phyloP scores from a whole-genome alignment of 2,329 filamentous ascomycete genomes.

The Exophiala phaeomuriformis region DNA sequence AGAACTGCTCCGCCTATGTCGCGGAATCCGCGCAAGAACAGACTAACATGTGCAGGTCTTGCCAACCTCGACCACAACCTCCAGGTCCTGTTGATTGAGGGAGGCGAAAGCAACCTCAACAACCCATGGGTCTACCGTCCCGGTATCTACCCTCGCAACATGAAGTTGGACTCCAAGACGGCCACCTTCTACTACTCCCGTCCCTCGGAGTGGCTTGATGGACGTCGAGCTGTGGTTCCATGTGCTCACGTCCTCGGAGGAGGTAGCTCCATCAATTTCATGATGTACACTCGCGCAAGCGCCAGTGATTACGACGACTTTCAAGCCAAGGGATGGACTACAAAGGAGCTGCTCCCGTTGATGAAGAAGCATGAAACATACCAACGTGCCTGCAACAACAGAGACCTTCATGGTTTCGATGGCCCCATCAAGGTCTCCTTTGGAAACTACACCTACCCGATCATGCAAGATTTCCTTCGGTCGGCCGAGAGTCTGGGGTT shows the following conservation, averaged over 20 bases:
- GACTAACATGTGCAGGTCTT: conserved; percentile 41
- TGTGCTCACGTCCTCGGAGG: conserved; percentile 66
- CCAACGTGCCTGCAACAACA: conserved; percentile 57
- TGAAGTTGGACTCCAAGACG: conserved; percentile 69
- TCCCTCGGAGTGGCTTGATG: conserved; percentile 64
- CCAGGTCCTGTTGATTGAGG: conserved; percentile 64
- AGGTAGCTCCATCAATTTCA: conserved; percentile 69
- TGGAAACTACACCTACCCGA: conserved; percentile 71
- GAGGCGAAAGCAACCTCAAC: conserved; percentile 66
- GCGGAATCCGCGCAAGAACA: conserved; percentile 32
- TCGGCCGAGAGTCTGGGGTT: conserved; percentile 68
- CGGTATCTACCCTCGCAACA: conserved; percentile 70
- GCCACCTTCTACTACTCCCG: conserved; percentile 74
- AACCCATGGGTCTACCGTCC: conserved; percentile 70
- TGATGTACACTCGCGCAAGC: conserved; percentile 42
- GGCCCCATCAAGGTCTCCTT: conserved; percentile 79
- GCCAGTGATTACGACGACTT: conserved; percentile 59
- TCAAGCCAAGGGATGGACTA: conserved; percentile 71
- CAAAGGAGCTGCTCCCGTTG: conserved; percentile 64
- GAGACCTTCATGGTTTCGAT: conserved; percentile 63
- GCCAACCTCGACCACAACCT: conserved; percentile 69
- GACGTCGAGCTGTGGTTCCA: conserved; percentile 65
- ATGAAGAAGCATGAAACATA: conserved; percentile 80
- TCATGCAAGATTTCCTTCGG: conserved; percentile 73
- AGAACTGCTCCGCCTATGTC: conserved; percentile 28